Conservation (phyloP, 2,329 filamentous ascomycete genomes). For the Lasiodiplodia hormozganensis region DNA sequence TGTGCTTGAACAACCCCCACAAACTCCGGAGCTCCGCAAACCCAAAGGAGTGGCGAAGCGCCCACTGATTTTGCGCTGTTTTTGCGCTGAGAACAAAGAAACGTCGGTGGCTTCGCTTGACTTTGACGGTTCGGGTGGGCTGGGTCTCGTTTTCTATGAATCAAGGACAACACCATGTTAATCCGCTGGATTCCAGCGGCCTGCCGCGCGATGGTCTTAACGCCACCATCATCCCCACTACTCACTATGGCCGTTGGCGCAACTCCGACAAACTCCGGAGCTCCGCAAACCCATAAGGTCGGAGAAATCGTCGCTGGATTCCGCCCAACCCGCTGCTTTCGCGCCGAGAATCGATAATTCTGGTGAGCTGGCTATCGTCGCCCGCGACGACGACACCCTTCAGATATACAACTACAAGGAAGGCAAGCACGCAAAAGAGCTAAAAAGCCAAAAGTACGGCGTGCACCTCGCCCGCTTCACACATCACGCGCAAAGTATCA, state of each 20-base stretch:
- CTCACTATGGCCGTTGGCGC: no score
- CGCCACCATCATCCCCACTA: no score
- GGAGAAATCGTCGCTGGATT: no score
- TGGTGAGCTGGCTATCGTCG: no score
- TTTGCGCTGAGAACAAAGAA: slow-evolving; percentile 54
- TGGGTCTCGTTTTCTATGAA: slow-evolving; percentile 42
- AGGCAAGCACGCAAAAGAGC: slow-evolving; percentile 84
- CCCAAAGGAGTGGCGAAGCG: slow-evolving; percentile 51
- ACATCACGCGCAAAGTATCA: slow-evolving; percentile 86
- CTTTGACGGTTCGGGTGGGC: slow-evolving; percentile 94
- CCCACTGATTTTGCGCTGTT: slow-evolving; percentile 37
- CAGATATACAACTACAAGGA: slow-evolving; percentile 95
- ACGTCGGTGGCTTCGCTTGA: slow-evolving; percentile 86
- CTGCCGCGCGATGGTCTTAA: no score
- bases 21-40: slow-evolving; percentile 43
- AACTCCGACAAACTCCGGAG: no score
- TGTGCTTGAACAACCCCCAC: slow-evolving; percentile 42
- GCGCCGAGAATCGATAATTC: no score
- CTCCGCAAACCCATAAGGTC: no score
- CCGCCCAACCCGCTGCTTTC: no score
- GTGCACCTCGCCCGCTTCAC: slow-evolving; percentile 94
- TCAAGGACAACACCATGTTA: no score
- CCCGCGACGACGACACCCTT: slow-evolving; percentile 87
- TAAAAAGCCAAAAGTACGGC: slow-evolving; percentile 96
- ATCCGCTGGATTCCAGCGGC: no score